Evolutionary conservation across 2,329 filamentous ascomycete species (phyloP).

Genomic region (Nemania diffusa): DNA sequence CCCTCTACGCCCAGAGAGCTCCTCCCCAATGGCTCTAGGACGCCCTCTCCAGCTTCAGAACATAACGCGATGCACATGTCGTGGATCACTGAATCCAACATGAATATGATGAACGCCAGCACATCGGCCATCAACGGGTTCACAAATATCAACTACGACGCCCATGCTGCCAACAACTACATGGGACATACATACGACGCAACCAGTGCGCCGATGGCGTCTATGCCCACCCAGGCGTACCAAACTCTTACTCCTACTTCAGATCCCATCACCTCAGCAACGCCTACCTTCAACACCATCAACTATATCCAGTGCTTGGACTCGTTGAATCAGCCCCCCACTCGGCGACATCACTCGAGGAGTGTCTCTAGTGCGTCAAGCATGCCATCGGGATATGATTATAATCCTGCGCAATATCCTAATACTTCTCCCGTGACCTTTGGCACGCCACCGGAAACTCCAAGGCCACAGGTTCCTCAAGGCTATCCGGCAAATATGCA

Average conservation of each 20-base stretch:
- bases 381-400: conserved; percentile 37
- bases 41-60: conserved; percentile 37
- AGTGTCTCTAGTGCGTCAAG: conserved; percentile 41
- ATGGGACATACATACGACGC: conserved; percentile 30
- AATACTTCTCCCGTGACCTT: conserved; percentile 34
- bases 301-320: conserved; percentile 34
- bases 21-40: conserved; percentile 36
- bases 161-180: conserved; percentile 28
- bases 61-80: conserved; percentile 28
- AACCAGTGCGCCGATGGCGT: conserved; percentile 16
- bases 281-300: conserved; percentile 30
- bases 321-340: conserved; percentile 20
- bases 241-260: conserved; percentile 33
- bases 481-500: conserved; percentile 27
- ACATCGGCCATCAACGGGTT: conserved; percentile 32
- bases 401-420: conserved; percentile 27
- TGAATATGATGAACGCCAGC: conserved; percentile 31
- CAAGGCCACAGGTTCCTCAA: conserved; percentile 28
- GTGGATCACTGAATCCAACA: conserved; percentile 36
- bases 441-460: conserved; percentile 40
- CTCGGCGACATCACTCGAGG: conserved; percentile 35
- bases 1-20: conserved; percentile 37
- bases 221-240: conserved; percentile 25
- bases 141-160: conserved; percentile 31
- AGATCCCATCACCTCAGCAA: conserved; percentile 30